Base-by-base conservation (phyloP, 768 basidiomycete species). In the Phallus indusiatus region DNA sequence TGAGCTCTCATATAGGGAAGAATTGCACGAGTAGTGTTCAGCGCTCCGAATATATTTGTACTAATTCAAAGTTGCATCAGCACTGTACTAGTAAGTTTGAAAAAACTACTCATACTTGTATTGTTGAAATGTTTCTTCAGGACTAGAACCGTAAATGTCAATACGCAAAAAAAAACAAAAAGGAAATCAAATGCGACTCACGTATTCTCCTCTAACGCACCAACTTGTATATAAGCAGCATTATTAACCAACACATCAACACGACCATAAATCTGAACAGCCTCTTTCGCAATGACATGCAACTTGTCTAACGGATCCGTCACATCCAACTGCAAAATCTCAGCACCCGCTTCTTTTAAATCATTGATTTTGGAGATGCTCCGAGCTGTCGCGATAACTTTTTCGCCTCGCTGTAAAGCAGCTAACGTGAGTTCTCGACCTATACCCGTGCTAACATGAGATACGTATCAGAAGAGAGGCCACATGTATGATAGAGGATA, bases 221-320 rank as follows among this genome's bases (percentile, higher is more conserved):
- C 68, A 24, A 63, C 58, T 24, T 56, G 60, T 5, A 67, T 53
- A 56, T 70, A 71, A 12, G 81, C 82, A 10, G 78, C 77, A 60
- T 77, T 78, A 57, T 78, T 78, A 16, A 80, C 74, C 0, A 79
- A 59, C 0, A 78, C 77, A 57, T 80, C 77, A 22, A 80, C 62
- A 34, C 69, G 67, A 0, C 76, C 76, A 61, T 79, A 66, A 24
- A 55, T 24, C 4, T 34, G 22, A 35, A 55, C 22, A 33, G 54
- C 59, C 24, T 55, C 12, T 33, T 60, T 55, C 6, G 37, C 37
- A 20, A 22, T 28, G 16, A 4, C 54, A 18, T 60, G 54, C 20
- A 56, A 20, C n/a, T 55, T 50, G 17, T 73, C 72, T 22, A 74
- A 64, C 5, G 74, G 46, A 12, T 65, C 63, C 9, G 69, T 70